Conservation (phyloP, 306 rosid genomes). For the Castanea crenata region DNA sequence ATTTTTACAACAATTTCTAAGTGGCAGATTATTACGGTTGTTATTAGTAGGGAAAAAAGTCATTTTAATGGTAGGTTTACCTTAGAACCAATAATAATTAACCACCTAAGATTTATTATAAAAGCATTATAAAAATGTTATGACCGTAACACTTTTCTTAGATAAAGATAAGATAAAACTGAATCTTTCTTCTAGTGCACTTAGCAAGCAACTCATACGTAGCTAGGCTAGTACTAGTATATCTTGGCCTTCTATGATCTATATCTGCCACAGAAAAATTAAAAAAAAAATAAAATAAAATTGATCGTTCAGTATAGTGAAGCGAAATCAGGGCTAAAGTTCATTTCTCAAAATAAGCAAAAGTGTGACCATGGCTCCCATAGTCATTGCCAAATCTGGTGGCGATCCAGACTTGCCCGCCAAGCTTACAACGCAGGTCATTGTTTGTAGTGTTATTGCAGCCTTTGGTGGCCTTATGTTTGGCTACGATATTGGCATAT, state of each 20-base stretch:
- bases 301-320: background rate
- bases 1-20: too few relatives aligned
- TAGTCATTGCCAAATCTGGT: background rate
- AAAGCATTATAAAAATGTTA: too few relatives aligned
- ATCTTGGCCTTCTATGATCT: too few relatives aligned
- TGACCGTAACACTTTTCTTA: fast-evolving
- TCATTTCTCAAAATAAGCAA: background rate
- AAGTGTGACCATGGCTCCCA: slow-evolving; percentile 20
- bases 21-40: too few relatives aligned
- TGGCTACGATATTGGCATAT: slow-evolving; percentile 44
- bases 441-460: slow-evolving; percentile 22
- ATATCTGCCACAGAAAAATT: background rate
- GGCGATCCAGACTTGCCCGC: slow-evolving; percentile 24
- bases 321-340: background rate
- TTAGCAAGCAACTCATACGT: too few relatives aligned
- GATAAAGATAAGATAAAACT: too few relatives aligned
- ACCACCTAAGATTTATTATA: too few relatives aligned
- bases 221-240: too few relatives aligned
- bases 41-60: too few relatives aligned
- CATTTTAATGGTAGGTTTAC: too few relatives aligned
- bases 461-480: slow-evolving; percentile 41
- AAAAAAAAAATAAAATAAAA: background rate
- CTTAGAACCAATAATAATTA: too few relatives aligned
- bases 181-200: too few relatives aligned
- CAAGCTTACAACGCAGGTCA: slow-evolving; percentile 32